phyloP scores from a whole-genome alignment of 371 early-diverging fungal genomes.

The Coemansia sp. region DNA sequence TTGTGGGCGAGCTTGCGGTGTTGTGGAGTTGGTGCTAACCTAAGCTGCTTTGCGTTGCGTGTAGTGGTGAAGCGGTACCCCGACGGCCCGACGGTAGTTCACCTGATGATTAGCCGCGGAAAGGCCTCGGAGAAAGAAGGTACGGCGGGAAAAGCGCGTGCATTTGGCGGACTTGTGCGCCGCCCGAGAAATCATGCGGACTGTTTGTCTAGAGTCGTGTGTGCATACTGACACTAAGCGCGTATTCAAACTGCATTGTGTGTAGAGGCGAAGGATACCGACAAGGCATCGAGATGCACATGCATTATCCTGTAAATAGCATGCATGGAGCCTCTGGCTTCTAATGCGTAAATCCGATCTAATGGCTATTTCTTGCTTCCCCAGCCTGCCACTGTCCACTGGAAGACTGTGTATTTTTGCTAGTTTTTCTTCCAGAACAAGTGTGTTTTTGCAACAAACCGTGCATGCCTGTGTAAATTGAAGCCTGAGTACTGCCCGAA shows the following conservation, averaged over 20 bases:
- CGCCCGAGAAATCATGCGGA: too few species aligned
- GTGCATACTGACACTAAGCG: not conserved
- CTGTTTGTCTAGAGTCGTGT: not conserved
- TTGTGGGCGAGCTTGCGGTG: not conserved
- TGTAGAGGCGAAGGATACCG: slow-evolving; percentile 36
- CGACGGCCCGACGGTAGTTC: slow-evolving; percentile 29
- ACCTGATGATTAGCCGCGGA: slow-evolving; percentile 34
- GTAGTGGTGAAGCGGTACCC: slow-evolving; percentile 38
- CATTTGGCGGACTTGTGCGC: too few species aligned
- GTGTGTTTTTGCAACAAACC: not conserved
- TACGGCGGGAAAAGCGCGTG: slow-evolving; percentile 5
- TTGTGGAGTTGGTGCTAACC: not conserved
- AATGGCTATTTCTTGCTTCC: not conserved
- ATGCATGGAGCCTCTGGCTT: slow-evolving; percentile 1
- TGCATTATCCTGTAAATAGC: slow-evolving; percentile 36
- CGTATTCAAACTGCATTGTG: not conserved
- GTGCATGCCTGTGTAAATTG: too few species aligned
- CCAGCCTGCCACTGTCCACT: not conserved
- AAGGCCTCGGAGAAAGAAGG: slow-evolving; percentile 39
- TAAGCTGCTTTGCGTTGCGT: not conserved
- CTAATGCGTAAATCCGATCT: not conserved
- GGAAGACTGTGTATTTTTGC: slow-evolving; percentile 6
- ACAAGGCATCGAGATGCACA: slow-evolving; percentile 44
- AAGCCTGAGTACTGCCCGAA: too few species aligned
- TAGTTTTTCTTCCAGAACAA: not conserved